Conservation (phyloP, 805 yeast genomes). For the Yamadazyma nakazawae region DNA sequence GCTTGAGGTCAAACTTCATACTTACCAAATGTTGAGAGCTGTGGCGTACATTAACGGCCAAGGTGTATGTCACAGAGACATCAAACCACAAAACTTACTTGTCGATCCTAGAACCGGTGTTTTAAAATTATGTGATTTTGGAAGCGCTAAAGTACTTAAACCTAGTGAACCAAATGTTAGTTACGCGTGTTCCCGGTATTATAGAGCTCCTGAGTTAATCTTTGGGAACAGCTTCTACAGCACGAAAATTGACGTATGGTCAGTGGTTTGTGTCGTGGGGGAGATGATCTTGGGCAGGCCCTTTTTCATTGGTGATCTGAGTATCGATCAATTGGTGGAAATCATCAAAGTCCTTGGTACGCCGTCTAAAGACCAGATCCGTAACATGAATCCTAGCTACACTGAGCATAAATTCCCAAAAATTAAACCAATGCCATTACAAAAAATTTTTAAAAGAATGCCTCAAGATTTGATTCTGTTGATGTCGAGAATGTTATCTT, state of each 20-base stretch:
- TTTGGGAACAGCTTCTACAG: conserved; percentile 79
- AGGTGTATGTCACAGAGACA: conserved; percentile 77
- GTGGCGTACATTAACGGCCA: conserved; percentile 76
- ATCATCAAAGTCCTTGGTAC: conserved; percentile 97
- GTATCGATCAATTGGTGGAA: conserved; percentile 95
- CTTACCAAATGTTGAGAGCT: conserved; percentile 73
- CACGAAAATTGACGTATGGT: conserved; percentile 84
- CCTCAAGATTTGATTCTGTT: conserved; percentile 53
- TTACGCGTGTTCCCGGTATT: conserved; percentile 87
- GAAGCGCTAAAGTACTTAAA: conserved; percentile 88
- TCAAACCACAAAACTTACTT: conserved; percentile 76
- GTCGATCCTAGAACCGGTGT: conserved; percentile 63
- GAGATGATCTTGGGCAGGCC: conserved; percentile 85
- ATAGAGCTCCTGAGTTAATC: conserved; percentile 85
- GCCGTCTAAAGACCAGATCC: conserved; percentile 86
- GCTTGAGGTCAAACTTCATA: conserved; percentile 80
- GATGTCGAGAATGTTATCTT: conserved; percentile 55
- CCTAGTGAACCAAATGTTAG: conserved; percentile 71
- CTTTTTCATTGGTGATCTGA: conserved; percentile 94
- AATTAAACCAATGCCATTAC: conserved; percentile 72
- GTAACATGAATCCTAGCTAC: conserved; percentile 93
- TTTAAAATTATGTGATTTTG: conserved; percentile 81
- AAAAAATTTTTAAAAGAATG: conserved; percentile 59
- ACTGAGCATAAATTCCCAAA: conserved; percentile 95
- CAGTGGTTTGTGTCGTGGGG: conserved; percentile 79